Conservation (phyloP, 2,329 filamentous ascomycete genomes). For the Acrocalymma vagum region DNA sequence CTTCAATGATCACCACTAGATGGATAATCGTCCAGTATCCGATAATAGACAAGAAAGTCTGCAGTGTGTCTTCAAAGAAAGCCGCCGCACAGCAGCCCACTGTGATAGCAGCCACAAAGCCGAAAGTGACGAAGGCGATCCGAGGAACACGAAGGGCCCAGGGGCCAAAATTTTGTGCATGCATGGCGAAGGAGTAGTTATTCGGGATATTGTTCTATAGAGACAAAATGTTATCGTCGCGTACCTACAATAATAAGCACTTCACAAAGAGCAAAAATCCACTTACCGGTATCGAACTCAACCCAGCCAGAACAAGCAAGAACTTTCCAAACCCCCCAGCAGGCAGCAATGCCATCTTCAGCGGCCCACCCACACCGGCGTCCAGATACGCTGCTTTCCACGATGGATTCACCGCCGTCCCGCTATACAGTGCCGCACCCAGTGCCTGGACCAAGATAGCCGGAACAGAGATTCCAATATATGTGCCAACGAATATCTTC, state of each 20-base stretch:
- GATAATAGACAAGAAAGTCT: constrained; percentile 36
- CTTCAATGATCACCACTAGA: constrained; percentile 43
- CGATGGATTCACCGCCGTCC: constrained; percentile 25
- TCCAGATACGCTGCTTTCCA: constrained; percentile 39
- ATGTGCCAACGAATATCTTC: constrained; percentile 41
- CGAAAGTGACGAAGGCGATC: constrained; percentile 43
- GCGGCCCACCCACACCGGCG: constrained; percentile 38
- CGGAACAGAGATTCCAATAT: constrained; percentile 43
- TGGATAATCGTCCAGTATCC: constrained; percentile 41
- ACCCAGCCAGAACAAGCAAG: constrained; percentile 40
- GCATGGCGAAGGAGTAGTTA: constrained; percentile 48
- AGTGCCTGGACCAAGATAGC: constrained; percentile 43
- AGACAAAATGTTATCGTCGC: too few relatives aligned
- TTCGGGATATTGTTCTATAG: constrained; percentile 47
- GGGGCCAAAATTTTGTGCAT: constrained; percentile 45
- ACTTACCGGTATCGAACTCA: constrained; percentile 44
- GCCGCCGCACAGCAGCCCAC: constrained; percentile 44
- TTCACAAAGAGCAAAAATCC: too few relatives aligned
- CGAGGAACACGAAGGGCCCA: constrained; percentile 44
- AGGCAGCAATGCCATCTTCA: constrained; percentile 41
- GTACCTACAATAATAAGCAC: too few relatives aligned
- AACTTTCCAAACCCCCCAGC: constrained; percentile 47
- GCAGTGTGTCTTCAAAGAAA: constrained; percentile 36
- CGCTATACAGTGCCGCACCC: constrained; percentile 44
- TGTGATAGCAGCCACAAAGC: constrained; percentile 40